Conservation (phyloP, 306 rosid species). For the Quercus ilex region DNA sequence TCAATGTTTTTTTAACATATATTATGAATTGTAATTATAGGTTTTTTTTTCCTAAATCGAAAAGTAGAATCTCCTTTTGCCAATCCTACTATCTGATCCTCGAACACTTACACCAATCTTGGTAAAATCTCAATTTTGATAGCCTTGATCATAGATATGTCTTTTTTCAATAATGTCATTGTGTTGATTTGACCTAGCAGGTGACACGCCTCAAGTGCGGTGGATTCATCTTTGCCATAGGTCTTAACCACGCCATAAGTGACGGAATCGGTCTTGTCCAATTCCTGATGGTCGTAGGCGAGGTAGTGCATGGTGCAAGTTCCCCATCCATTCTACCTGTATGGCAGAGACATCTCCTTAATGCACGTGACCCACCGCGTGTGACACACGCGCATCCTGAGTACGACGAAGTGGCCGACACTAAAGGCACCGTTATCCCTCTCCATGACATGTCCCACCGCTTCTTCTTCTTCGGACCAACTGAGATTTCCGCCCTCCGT, state of each 20-base stretch:
- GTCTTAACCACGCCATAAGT: conserved; percentile 53
- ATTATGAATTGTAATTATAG: no score
- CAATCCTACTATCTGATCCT: no score
- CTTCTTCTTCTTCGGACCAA: conserved; percentile 49
- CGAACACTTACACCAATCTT: no score
- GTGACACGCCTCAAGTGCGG: conserved; percentile 48
- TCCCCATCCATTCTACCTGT: conserved; percentile 32
- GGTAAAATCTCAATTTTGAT: no score
- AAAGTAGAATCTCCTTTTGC: no score
- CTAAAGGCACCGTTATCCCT: conserved; percentile 42
- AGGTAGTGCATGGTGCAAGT: conserved; percentile 37
- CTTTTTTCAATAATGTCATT: not conserved
- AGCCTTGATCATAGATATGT: no score
- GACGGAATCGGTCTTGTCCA: conserved; percentile 50
- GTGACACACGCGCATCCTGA: conserved; percentile 42
- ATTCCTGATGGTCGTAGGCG: conserved; percentile 47
- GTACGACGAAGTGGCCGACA: conserved; percentile 38
- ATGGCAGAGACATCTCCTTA: conserved; percentile 44
- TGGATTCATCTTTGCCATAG: conserved; percentile 45
- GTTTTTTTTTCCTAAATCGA: no score
- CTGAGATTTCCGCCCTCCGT: conserved; percentile 41
- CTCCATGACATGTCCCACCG: conserved; percentile 46
- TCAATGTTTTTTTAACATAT: no score
- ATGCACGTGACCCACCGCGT: conserved; percentile 37
- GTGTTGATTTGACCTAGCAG: not conserved